Base-by-base conservation (phyloP, 2,329 filamentous ascomycete species). In the Aaosphaeria arxii region DNA sequence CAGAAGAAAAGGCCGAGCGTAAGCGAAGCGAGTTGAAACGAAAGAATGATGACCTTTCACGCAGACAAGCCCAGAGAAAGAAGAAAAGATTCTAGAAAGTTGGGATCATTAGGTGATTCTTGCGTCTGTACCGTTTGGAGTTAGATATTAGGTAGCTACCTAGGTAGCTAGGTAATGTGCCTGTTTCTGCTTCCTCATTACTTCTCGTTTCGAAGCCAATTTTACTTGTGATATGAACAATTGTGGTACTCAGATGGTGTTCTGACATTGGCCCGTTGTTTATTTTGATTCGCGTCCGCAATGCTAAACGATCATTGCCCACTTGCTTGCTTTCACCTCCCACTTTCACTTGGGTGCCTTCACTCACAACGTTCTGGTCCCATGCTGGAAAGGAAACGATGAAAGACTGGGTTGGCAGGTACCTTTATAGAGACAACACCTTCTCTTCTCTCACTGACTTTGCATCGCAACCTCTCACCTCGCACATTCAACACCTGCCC, bases 21-120 rank as follows among this genome's bases (percentile, higher is more conserved):
- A 83, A 77, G 55, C 71, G 82, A 9, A 73, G 78, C 43, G 78
- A 82, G 58, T 60, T 86, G 51, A 84, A 83, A 59, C 71, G 76
- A 13, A 79, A 77, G 57, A 74, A 75, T 30, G 79, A 78, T 54
- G 76, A 72, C 45, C 73, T 75, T 7, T 71, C 63, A 13, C 84
- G 79, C 71, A 85, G 83, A 72, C 66, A 66, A 40, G 61, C 61
- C 4, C 62, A 65, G 35, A 55, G 50, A 7, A 69, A 66, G 51
- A 69, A 68, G 53, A 67, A 61, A 45, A 53, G 64, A 2, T 69
- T 70, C 30, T 69, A 55, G 49, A 30, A 42, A 40, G 29, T 29
- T 40, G 11, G 11, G 41, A 17, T 38, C 6, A 5, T 45, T 11
- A 9, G n/a, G 35, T 13, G 28, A 31, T 28, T 35, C 7, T 44